phyloP scores from a whole-genome alignment of 2,329 filamentous ascomycete genomes.

The Colletotrichum sp. region DNA sequence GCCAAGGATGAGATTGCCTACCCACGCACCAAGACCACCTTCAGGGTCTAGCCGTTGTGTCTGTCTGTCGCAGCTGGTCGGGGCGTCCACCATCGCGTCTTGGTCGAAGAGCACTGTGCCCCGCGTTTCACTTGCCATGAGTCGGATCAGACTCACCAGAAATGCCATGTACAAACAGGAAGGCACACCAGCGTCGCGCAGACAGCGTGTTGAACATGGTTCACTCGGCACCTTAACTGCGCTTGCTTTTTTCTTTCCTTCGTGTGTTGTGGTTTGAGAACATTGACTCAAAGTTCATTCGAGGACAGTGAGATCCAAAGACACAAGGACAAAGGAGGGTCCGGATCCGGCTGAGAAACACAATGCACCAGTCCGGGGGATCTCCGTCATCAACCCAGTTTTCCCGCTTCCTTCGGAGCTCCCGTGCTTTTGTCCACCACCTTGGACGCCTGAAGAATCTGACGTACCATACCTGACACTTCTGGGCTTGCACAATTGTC shows the following conservation, averaged over 20 bases:
- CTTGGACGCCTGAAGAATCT: background rate
- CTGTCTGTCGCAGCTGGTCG: background rate
- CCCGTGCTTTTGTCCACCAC: background rate
- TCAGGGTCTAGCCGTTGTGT: background rate
- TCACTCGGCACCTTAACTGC: background rate
- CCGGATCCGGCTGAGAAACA: background rate
- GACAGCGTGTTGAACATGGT: background rate
- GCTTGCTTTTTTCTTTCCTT: background rate
- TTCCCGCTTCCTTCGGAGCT: background rate
- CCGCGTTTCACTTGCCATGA: conserved; percentile 13
- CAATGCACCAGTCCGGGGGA: background rate
- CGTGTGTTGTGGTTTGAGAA: background rate
- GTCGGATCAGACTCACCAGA: background rate
- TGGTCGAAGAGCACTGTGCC: background rate
- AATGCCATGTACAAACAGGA: background rate
- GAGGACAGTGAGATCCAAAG: background rate
- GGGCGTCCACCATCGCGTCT: background rate
- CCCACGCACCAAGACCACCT: background rate
- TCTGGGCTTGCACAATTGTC: background rate
- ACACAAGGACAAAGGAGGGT: background rate
- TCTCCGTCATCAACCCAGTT: background rate
- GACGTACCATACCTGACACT: background rate
- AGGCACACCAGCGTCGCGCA: background rate
- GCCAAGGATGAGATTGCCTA: background rate
- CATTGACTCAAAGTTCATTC: background rate